Conservation (phyloP, 2,329 filamentous ascomycete genomes). For the Pestalotiopsis fici region DNA sequence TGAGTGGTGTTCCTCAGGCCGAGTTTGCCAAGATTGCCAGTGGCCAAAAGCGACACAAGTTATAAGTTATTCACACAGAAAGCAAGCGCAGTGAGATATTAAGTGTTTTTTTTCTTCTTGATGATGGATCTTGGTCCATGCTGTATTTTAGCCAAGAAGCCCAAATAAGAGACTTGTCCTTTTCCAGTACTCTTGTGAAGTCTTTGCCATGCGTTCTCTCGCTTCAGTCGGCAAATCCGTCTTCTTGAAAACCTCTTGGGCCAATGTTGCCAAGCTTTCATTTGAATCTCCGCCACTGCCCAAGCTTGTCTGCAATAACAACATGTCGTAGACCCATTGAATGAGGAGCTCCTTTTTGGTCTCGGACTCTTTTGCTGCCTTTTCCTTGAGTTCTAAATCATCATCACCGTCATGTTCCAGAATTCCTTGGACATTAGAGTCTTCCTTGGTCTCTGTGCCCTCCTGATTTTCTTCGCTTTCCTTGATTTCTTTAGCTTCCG, state of each 20-base stretch:
- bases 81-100: slow-evolving; percentile 1
- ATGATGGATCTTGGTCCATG: neutral
- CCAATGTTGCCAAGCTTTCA: slow-evolving; percentile 43
- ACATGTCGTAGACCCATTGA: slow-evolving; percentile 64
- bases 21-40: slow-evolving; percentile 85
- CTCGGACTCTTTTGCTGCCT: slow-evolving; percentile 17
- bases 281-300: slow-evolving; percentile 25
- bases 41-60: slow-evolving; percentile 92
- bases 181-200: slow-evolving; percentile 78
- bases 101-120: slow-evolving; percentile 10
- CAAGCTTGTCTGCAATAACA: slow-evolving; percentile 50
- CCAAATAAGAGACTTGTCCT: slow-evolving; percentile 82
- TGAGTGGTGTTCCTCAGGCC: slow-evolving; percentile 78
- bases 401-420: slow-evolving; percentile 12
- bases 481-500: neutral
- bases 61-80: slow-evolving; percentile 50
- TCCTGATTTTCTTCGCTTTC: neutral
- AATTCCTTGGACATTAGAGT: slow-evolving; percentile 10
- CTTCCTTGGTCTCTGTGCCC: neutral
- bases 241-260: slow-evolving; percentile 43
- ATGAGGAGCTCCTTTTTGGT: slow-evolving; percentile 45
- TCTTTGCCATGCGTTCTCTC: slow-evolving; percentile 58
- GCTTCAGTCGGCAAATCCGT: slow-evolving; percentile 51
- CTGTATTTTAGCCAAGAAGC: slow-evolving; percentile 54
- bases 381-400: slow-evolving; percentile 12